Evolutionary conservation across 129 eudicot species (phyloP), one percentile per base, ranked within the genome.

Genomic region (Artemisia argyi): DNA sequence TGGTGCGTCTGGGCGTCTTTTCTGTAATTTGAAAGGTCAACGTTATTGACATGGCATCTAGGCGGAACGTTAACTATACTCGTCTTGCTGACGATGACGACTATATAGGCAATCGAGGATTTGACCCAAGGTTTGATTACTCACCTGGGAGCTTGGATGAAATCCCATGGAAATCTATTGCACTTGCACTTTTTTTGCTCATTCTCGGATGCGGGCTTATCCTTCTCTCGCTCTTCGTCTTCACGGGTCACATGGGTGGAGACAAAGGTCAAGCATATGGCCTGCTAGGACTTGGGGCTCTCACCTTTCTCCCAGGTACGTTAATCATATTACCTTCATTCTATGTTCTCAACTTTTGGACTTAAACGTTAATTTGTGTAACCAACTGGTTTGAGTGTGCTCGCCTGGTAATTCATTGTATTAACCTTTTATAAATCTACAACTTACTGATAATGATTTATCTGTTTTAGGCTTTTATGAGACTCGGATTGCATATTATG

Each of bases 201-300:
- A 65, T 79, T 54, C 92, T 93, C 61, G 98, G 98, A 16, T 83
- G 85, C 35, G 78, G 83, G 6, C 96, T 89, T 76, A 87, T 90
- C 55, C 72, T 88, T 58, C 85, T 89, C n/a, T 84, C 97, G 0
- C 57, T 85, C 61, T 93, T 93, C 83, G 81, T 93, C 77, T 83
- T 89, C 76, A 76, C 92, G 30, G 98, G 96, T 73, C 97, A 89
- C 77, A 89, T 93, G 98, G 98, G 87, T 61, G 98, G 98, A 52
- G 98, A 93, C 18, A 73, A 11, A 47, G 85, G 92, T 70, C 98
- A 93, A 81, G 98, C 96, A 18, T 93, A 89, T 77, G 96, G 98
- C 73, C 85, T 93, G 59, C 80, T 93, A 59, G 95, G 92, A 14
- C 95, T 93, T 58, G 98, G 98, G 35, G 66, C 87, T 71, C 90